Base-by-base conservation (phyloP, 352 stramenopile species). In the Phytophthora fragariaefolia region DNA sequence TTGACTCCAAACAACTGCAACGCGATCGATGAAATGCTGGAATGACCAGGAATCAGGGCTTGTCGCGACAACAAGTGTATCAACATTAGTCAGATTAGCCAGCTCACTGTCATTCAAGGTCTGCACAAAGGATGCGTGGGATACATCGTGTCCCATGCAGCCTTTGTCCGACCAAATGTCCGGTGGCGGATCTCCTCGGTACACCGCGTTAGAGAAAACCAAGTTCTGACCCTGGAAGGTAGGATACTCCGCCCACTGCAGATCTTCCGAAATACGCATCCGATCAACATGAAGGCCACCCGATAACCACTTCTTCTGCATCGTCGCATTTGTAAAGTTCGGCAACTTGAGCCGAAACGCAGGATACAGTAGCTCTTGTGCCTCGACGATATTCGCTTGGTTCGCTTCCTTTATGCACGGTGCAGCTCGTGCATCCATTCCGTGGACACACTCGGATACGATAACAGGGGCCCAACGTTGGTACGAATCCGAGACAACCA, bases 11-110 rank as follows among this genome's bases (percentile, higher is more conserved):
- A 75, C 67, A 27, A 68, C 67, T 6, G 56, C 67, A 24, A 75
- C 67, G 36, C 67, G 67, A 58, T 75, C 67, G 30, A 75, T 51
- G 60, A 75, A 75, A 30, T 75, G 62, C 67, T 75, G 67, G 51
- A 75, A 75, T 20, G 67, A 75, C 67, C 67, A 75, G 23, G 67
- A 75, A 43, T 75, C 67, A 1, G 67, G 61, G 23, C 55, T 75
- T 1, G 67, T 75, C 1, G 62, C 67, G 17, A 75, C 40, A 15
- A 75, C 47, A 13, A 75, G 27, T 3, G 67, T 75, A 20, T 68
- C 66, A 30, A 74, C 62, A 4, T 12, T 64, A 22, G 49, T 52
- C 32, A 7, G 22, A 50, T 49, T 57, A 6, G 6, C 50, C 18
- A 52, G 12, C 1, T 46, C 36, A 22, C 45, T 69, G 22, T 20